These are phyloP conservation scores for Ploettnerulaceae sp. DNA, from an alignment of 2,329 filamentous ascomycete genomes.

Conservation along the genomic window DNA sequence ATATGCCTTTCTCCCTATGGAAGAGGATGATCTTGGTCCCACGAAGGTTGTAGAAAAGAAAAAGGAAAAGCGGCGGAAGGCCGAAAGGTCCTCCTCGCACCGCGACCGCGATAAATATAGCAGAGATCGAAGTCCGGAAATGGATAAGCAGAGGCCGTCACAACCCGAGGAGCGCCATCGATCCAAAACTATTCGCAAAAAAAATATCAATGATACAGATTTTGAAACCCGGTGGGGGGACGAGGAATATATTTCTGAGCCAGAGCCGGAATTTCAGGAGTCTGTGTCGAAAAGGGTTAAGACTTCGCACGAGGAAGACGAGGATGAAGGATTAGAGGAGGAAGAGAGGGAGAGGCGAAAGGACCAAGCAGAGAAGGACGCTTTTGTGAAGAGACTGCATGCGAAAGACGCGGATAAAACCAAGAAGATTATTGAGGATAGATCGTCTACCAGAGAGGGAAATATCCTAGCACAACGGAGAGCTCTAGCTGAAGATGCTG, in stretches of 20 bases:
- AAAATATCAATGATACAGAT: conserved; percentile 50
- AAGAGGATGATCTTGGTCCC: conserved; percentile 55
- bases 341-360: conserved; percentile 56
- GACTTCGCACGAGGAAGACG: conserved; percentile 51
- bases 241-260: conserved; percentile 55
- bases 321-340: conserved; percentile 53
- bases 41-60: conserved; percentile 48
- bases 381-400: conserved; percentile 70
- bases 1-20: conserved; percentile 65
- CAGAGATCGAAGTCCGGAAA: conserved; percentile 35
- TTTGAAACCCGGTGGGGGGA: conserved; percentile 81
- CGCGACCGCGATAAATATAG: conserved; percentile 33
- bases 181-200: conserved; percentile 46
- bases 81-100: conserved; percentile 35
- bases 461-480: conserved; percentile 55
- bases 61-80: conserved; percentile 36
- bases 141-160: conserved; percentile 32
- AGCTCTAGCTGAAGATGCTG: conserved; percentile 61
- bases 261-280: conserved; percentile 57
- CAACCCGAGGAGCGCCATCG: conserved; percentile 38
- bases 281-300: conserved; percentile 68
- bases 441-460: conserved; percentile 50
- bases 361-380: conserved; percentile 72
- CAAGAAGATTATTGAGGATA: conserved; percentile 62
- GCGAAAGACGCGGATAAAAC: conserved; percentile 66